Conservation (phyloP, 768 basidiomycete species). For the Tricholoma terreum region DNA sequence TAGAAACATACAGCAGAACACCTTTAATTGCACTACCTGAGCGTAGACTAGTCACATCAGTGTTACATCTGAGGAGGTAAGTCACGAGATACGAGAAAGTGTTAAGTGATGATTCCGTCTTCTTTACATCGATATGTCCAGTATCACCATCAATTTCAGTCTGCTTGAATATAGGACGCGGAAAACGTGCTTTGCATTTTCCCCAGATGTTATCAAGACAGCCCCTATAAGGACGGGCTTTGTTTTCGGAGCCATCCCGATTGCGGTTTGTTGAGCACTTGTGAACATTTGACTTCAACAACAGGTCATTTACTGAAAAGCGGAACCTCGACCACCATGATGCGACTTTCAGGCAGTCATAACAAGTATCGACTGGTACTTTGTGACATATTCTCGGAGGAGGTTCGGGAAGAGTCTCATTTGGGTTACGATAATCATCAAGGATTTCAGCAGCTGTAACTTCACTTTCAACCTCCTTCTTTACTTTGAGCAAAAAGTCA, state of each 20-base stretch:
- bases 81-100: slow-evolving; percentile 20
- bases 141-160: slow-evolving; percentile 17
- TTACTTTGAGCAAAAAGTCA: slow-evolving; percentile 13
- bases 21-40: slow-evolving; percentile 34
- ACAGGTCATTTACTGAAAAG: slow-evolving; percentile 3
- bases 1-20: slow-evolving; percentile 30
- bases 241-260: neutral
- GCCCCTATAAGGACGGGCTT: neutral
- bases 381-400: slow-evolving; percentile 1
- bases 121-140: slow-evolving; percentile 23
- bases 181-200: slow-evolving; percentile 28
- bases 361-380: neutral
- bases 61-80: slow-evolving; percentile 29
- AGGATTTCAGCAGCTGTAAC: neutral
- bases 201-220: slow-evolving; percentile 10
- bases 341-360: neutral
- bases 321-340: neutral
- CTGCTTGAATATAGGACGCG: slow-evolving; percentile 9
- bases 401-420: neutral
- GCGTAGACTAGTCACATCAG: slow-evolving; percentile 27
- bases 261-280: neutral
- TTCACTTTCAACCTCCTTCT: slow-evolving; percentile 2
- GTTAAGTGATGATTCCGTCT: slow-evolving; percentile 30
- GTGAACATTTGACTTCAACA: slow-evolving; percentile 1
- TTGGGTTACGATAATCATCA: neutral